Percentiles rank a stretch among this genome's conserved stretches.
Evolutionary conservation across 2,329 filamentous ascomycete species (phyloP).

Genomic region (Aspergillus sp.): DNA sequence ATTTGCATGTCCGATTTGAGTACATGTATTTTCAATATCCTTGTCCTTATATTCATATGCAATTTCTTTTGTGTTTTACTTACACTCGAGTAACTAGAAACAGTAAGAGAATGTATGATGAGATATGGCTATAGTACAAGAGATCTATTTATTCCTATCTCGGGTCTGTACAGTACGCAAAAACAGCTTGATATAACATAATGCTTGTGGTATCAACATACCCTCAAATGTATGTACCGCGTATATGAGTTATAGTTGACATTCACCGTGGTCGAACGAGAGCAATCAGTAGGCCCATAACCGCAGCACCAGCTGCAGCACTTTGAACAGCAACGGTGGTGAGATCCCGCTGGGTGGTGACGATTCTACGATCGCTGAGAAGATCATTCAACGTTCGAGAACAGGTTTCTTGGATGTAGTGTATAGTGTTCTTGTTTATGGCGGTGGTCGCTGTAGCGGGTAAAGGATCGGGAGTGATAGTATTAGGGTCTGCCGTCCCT

Average conservation of each 20-base stretch:
- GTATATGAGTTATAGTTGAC: too few species aligned
- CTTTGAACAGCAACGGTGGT: slow-evolving; percentile 67
- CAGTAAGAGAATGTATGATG: not conserved
- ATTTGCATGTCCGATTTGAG: not conserved
- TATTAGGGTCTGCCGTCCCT: too few species aligned
- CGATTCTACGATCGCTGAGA: slow-evolving; percentile 61
- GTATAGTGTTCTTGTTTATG: slow-evolving; percentile 10
- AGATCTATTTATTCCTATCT: not conserved
- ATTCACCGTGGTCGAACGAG: slow-evolving; percentile 43
- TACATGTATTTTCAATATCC: not conserved
- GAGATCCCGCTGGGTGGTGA: slow-evolving; percentile 63
- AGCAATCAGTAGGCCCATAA: slow-evolving; percentile 51
- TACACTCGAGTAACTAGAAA: not conserved
- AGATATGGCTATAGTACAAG: not conserved
- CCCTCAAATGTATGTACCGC: not conserved
- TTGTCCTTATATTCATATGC: not conserved
- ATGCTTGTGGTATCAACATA: slow-evolving; percentile 11
- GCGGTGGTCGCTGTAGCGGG: slow-evolving; percentile 1
- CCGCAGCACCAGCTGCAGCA: slow-evolving; percentile 59
- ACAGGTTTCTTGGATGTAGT: slow-evolving; percentile 35
- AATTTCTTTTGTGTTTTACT: not conserved
- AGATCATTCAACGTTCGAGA: slow-evolving; percentile 52
- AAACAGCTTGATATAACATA: slow-evolving; percentile 4
- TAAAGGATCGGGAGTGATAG: not conserved
- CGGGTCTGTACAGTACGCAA: slow-evolving; percentile 2